A percentile compares a stretch with the other conserved stretches of the same genome.
Evolutionary conservation across 208 protist species (phyloP).

Genomic region (Trypanosoma congolense): DNA sequence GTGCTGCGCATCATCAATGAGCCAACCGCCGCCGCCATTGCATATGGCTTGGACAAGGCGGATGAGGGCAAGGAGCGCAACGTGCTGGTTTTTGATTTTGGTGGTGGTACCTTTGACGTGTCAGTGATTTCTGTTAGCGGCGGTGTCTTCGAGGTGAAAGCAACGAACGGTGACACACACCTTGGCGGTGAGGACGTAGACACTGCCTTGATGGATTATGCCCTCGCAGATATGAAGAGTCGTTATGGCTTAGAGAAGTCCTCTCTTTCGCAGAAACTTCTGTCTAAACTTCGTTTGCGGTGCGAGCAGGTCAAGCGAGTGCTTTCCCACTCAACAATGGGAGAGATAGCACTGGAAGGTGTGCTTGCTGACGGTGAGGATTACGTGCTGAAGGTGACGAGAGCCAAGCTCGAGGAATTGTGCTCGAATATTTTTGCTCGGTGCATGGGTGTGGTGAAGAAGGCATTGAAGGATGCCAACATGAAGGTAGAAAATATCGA

Average conservation of each 20-base stretch:
- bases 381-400: constrained; percentile 93
- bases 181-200: constrained; percentile 92
- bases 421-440: constrained; percentile 72
- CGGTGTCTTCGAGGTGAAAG: constrained; percentile 97
- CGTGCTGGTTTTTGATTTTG: constrained; percentile 95
- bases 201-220: constrained; percentile 87
- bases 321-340: constrained; percentile 88
- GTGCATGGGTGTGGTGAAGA: constrained; percentile 75
- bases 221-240: constrained; percentile 86
- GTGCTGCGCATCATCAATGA: constrained; percentile 98
- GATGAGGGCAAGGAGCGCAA: constrained; percentile 44
- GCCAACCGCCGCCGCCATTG: constrained; percentile 95
- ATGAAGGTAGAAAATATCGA: constrained; percentile 79
- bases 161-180: constrained; percentile 98
- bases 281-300: constrained; percentile 53
- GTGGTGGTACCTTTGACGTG: constrained; percentile 97
- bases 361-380: constrained; percentile 92
- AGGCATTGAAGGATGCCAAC: constrained; percentile 83
- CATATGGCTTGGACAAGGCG: constrained; percentile 94
- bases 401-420: constrained; percentile 97
- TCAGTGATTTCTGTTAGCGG: constrained; percentile 97
- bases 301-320: constrained; percentile 95
- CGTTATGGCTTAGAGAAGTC: constrained; percentile 86
- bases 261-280: constrained; percentile 26
- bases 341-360: constrained; percentile 95